Conservation (phyloP, 257 asterid genomes). For the Buddleja alternifolia region DNA sequence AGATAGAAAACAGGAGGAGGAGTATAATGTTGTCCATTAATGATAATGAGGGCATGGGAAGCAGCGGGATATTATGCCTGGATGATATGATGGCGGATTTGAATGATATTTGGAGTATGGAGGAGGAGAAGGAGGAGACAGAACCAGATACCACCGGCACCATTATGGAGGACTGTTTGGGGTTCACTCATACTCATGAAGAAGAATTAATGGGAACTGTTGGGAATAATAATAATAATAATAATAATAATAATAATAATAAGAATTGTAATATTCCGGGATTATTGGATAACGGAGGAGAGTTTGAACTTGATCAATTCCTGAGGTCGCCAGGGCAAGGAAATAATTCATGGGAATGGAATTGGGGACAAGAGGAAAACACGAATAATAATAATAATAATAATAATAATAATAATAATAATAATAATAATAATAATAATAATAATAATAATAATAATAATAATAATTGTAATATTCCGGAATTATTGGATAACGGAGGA, state of each 20-base stretch:
- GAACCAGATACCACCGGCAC: no score
- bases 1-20: neutral
- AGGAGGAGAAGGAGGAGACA: constrained; percentile 4
- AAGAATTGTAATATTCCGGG: no score
- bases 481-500: neutral
- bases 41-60: neutral
- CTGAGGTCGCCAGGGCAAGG: constrained; percentile 15
- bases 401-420: no score
- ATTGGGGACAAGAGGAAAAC: constrained; percentile 28
- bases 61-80: constrained; percentile 19
- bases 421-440: neutral
- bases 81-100: constrained; percentile 42
- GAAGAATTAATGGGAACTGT: neutral
- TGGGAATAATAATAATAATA: neutral
- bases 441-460: constrained; percentile 25
- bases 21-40: neutral
- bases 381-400: no score
- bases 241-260: constrained; percentile 25
- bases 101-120: constrained; percentile 30
- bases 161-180: neutral
- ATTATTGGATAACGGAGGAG: neutral
- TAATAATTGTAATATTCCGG: no score
- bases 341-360: no score
- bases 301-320: neutral
- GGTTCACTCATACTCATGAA: no score